Conservation (phyloP, 768 basidiomycete genomes). For the Lentinula boryana region DNA sequence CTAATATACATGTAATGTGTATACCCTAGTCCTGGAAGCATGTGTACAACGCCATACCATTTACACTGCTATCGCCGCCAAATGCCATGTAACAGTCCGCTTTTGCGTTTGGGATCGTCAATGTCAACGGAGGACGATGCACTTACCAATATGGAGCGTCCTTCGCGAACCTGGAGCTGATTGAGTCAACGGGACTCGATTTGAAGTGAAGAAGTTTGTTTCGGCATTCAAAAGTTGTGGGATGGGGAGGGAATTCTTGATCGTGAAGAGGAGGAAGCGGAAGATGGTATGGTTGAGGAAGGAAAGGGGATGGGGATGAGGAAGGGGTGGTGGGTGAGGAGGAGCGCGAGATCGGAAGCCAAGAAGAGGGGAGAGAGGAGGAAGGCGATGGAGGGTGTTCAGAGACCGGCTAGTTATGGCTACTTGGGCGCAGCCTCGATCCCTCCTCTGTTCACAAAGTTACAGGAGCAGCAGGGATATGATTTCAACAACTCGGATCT, state of each 20-base stretch:
- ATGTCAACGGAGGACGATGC: conserved; percentile 24
- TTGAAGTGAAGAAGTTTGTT: conserved; percentile 31
- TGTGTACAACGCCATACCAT: neutral
- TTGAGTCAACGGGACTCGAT: conserved; percentile 52
- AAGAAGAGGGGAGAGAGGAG: no score
- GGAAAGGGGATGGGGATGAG: no score
- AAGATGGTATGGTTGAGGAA: no score
- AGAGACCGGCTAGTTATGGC: no score
- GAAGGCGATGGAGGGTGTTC: no score
- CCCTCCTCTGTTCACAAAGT: no score
- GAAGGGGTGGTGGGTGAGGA: no score
- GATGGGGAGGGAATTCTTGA: conserved; percentile 11
- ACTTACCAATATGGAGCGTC: conserved; percentile 12
- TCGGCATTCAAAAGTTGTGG: conserved; percentile 13
- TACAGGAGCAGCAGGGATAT: no score
- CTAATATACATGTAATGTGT: conserved; percentile 4
- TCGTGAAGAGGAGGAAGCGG: no score
- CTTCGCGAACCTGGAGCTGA: conserved; percentile 25
- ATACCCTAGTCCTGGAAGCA: conserved; percentile 2
- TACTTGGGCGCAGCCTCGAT: no score
- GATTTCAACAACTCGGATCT: no score
- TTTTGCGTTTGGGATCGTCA: conserved; percentile 34
- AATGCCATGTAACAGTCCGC: conserved; percentile 36
- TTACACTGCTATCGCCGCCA: conserved; percentile 25
- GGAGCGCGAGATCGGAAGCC: no score